These are phyloP conservation scores for Blastobotrys proliferans DNA, from an alignment of 1,139 yeast species.

Conservation along the genomic window DNA sequence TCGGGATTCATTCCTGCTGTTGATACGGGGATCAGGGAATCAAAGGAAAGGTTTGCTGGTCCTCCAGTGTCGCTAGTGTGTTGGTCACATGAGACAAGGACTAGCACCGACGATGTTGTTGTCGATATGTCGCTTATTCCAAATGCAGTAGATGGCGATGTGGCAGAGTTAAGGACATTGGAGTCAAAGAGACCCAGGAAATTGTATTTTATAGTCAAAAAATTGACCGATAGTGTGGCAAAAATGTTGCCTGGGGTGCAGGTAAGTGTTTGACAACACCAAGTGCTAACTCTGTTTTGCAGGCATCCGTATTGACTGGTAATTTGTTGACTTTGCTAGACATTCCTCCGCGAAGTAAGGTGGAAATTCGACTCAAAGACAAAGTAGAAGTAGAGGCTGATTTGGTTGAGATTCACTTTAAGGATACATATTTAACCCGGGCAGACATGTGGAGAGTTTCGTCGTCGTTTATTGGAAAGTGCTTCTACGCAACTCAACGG, in stretches of 20 bases:
- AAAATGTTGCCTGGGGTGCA: conserved; percentile 31
- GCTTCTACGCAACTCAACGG: conserved; percentile 66
- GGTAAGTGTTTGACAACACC: conserved; percentile 19
- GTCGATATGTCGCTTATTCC: conserved; percentile 58
- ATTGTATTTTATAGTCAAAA: conserved; percentile 45
- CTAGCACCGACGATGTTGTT: conserved; percentile 55
- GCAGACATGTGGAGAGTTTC: conserved; percentile 94
- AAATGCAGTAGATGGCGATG: conserved; percentile 64
- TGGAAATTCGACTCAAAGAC: conserved; percentile 47
- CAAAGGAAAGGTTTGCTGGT: conserved; percentile 17
- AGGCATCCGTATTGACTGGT: conserved; percentile 59
- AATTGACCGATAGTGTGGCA: conserved; percentile 34
- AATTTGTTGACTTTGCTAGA: conserved; percentile 61
- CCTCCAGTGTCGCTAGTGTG: conserved; percentile 24
- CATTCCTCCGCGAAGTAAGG: conserved; percentile 61
- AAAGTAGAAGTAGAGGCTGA: conserved; percentile 63
- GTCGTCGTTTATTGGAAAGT: conserved; percentile 53
- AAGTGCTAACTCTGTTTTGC: conserved; percentile 14
- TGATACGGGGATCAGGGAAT: conserved; percentile 13
- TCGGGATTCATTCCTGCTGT: conserved; percentile 26
- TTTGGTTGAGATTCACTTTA: conserved; percentile 73
- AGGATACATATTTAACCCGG: conserved; percentile 76
- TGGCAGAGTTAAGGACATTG: conserved; percentile 57
- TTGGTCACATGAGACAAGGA: conserved; percentile 71
- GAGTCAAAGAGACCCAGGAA: conserved; percentile 33